Percentiles rank a stretch among this genome's conserved stretches.
These are phyloP conservation scores for Cyberlindnera samutprakarnensis DNA, from an alignment of 805 yeast species.

Conservation along the genomic window DNA sequence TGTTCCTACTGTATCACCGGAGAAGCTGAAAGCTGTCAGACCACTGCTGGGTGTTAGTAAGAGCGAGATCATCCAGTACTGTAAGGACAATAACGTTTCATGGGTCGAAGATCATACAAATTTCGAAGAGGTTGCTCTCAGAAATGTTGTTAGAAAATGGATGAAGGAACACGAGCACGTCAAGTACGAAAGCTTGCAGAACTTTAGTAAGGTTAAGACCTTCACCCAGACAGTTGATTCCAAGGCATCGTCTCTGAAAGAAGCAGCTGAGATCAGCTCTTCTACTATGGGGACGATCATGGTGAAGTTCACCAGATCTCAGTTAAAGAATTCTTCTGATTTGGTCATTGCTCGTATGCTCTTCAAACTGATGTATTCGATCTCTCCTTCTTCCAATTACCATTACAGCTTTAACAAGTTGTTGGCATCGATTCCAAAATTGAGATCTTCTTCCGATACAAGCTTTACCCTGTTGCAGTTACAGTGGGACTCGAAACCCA, in stretches of 20 bases:
- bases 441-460: conserved; percentile 1
- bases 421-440: conserved; percentile 5
- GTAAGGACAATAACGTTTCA: conserved; percentile 28
- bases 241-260: conserved; percentile 6
- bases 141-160: conserved; percentile 47
- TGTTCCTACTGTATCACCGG: conserved; percentile 12
- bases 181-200: conserved; percentile 6
- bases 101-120: conserved; percentile 78
- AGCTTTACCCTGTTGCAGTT: conserved; percentile 17
- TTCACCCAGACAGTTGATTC: conserved; percentile 15
- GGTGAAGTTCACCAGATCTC: conserved; percentile 12
- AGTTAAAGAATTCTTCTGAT: conserved; percentile 12
- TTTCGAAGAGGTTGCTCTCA: conserved; percentile 37
- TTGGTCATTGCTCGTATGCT: conserved; percentile 18
- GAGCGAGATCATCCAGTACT: conserved; percentile 36
- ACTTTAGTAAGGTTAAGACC: conserved; percentile 15
- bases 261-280: conserved; percentile 1
- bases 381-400: conserved; percentile 22
- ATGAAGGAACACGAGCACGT: conserved; percentile 12
- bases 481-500: conserved; percentile 14
- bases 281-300: conserved; percentile 1
- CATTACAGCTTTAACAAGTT: conserved; percentile 19
- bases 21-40: conserved; percentile 28
- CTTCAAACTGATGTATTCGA: conserved; percentile 22
- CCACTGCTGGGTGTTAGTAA: conserved; percentile 49